Base-by-base conservation (phyloP, 345 rosid genomes). In the Citrus trifoliata region DNA sequence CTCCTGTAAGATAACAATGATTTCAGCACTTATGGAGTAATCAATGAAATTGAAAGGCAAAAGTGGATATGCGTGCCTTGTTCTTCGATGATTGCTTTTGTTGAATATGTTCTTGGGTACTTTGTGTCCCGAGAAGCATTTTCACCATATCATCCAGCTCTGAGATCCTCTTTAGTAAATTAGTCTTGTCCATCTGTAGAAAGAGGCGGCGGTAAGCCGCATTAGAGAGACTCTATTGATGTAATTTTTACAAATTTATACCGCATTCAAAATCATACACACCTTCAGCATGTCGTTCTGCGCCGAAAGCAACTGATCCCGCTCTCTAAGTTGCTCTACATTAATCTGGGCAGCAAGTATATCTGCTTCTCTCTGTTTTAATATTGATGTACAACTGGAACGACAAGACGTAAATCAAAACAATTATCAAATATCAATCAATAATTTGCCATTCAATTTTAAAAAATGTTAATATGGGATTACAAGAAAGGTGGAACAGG, bases 251-350 rank as follows among this genome's bases (percentile, higher is more conserved):
- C 24, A 59, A 67, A 5, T 4, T 42, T 22, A 74, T 75, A 78
- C 79, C 71, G 28, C 16, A 24, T 67, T 59, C 67, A 14, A 59
- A 60, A 61, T 81, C 55, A 84, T 28, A 37, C 80, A 3, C 28
- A 88, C 98, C 91, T 95, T 93, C 70, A 93, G 78, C 95, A 95
- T 87, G 83, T 90, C 92, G 77, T 95, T 92, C 83, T 95, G 97
- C 67, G 92, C 89, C 14, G 91, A 84, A 70, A 93, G 97, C 78
- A 93, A 81, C 88, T 86, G 95, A 82, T 88, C 93, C 76, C 95
- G 87, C 85, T 93, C 93, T 78, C 88, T 83, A 79, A 92, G 92
- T 78, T 92, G 93, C 91, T 91, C 97, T 61, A 88, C 60, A 56
- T 69, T 76, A 81, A 95, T 82, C 81, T 90, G 88, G 21, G 90